Conservation (phyloP, 176 grass and related monocot species). For the Musa acuminata region DNA sequence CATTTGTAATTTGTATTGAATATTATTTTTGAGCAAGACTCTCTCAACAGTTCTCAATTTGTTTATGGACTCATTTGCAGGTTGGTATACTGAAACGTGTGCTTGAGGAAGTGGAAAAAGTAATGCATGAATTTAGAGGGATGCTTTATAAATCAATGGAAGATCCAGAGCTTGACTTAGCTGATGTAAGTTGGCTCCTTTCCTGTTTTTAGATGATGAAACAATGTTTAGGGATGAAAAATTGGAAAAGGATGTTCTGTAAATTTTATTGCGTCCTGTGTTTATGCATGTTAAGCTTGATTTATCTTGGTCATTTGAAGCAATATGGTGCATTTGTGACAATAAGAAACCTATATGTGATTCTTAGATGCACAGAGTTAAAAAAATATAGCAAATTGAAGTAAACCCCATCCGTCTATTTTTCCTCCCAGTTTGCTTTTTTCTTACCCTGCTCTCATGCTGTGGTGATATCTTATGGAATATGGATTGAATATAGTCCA, state of each 20-base stretch:
- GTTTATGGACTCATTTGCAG: constrained; percentile 38
- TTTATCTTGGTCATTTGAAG: neutral
- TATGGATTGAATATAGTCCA: no score
- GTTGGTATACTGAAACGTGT: constrained; percentile 96
- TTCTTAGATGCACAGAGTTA: neutral
- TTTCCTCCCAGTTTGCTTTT: no score
- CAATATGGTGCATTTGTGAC: neutral
- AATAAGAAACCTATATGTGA: neutral
- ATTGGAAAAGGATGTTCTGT: neutral
- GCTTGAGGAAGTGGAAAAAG: constrained; percentile 96
- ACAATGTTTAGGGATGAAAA: neutral
- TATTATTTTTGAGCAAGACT: neutral
- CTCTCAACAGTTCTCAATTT: constrained; percentile 16
- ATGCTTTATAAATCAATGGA: constrained; percentile 99
- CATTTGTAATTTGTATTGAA: neutral
- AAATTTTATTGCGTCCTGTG: neutral
- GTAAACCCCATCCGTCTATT: neutral
- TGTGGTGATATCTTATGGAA: no score
- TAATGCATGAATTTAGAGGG: constrained; percentile 96
- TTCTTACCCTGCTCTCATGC: no score
- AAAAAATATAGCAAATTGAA: neutral
- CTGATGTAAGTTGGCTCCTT: constrained; percentile 54
- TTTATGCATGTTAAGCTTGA: neutral
- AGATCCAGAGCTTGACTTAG: constrained; percentile 89
- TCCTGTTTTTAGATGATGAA: constrained; percentile 14